phyloP scores from a whole-genome alignment of 768 basidiomycete species.

The Rubroboletus pulcherrimus region DNA sequence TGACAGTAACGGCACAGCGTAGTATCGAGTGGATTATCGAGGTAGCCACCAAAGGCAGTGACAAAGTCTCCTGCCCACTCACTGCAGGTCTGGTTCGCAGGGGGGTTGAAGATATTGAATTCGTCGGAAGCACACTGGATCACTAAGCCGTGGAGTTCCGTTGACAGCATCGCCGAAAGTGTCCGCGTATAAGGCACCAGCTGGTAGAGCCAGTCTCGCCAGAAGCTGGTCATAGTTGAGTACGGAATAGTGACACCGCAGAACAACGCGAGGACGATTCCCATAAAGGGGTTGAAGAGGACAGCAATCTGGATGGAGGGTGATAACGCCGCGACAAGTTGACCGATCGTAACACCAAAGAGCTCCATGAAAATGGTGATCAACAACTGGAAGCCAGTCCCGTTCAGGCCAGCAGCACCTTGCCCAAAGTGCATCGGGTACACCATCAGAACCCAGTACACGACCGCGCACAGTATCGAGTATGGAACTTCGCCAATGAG shows the following conservation, averaged over 20 bases:
- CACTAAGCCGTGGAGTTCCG: slow-evolving; percentile 67
- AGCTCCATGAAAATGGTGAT: slow-evolving; percentile 69
- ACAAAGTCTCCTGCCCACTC: slow-evolving; percentile 72
- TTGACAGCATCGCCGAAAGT: slow-evolving; percentile 69
- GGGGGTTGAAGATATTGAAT: slow-evolving; percentile 69
- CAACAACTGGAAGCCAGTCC: slow-evolving; percentile 69
- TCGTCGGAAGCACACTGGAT: slow-evolving; percentile 68
- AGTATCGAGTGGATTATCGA: slow-evolving; percentile 63
- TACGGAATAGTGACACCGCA: slow-evolving; percentile 80
- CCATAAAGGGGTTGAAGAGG: slow-evolving; percentile 75
- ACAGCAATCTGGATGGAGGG: slow-evolving; percentile 78
- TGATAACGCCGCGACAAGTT: slow-evolving; percentile 69
- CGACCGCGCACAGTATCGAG: slow-evolving; percentile 60
- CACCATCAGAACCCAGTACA: slow-evolving; percentile 77
- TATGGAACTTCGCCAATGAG: slow-evolving; percentile 80
- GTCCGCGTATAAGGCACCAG: slow-evolving; percentile 68
- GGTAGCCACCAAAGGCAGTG: slow-evolving; percentile 60
- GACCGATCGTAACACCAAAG: slow-evolving; percentile 70
- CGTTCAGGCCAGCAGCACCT: slow-evolving; percentile 55
- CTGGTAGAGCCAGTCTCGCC: slow-evolving; percentile 77
- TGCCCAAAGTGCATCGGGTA: slow-evolving; percentile 68
- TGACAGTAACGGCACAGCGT: slow-evolving; percentile 69
- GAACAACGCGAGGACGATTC: slow-evolving; percentile 63
- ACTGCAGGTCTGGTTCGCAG: slow-evolving; percentile 66
- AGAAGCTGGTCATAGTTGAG: slow-evolving; percentile 59